Percentiles rank a stretch among this genome's conserved stretches.
Conservation (phyloP, 768 basidiomycete genomes). For the Leccinum aurantiacum region DNA sequence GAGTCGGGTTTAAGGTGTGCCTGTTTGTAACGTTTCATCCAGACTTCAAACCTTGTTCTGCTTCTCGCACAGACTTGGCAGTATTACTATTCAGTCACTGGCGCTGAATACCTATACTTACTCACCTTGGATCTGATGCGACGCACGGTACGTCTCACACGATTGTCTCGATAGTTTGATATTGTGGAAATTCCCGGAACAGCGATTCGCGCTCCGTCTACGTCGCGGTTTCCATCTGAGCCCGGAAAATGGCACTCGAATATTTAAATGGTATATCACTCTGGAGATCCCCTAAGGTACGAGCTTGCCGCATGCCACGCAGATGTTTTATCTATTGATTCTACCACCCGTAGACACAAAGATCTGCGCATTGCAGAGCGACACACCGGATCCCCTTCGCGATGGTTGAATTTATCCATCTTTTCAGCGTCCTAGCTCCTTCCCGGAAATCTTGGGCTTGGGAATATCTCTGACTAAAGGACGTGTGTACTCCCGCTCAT, state of each 20-base stretch:
- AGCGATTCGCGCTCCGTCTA: conserved; percentile 1
- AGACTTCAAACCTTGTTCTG: conserved; percentile 24
- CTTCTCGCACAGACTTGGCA: background rate
- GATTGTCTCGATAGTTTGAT: conserved; percentile 1
- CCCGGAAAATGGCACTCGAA: conserved; percentile 9
- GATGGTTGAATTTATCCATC: background rate
- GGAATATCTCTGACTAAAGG: background rate
- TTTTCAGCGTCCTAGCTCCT: conserved; percentile 1
- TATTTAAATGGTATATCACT: background rate
- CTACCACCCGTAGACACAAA: conserved; percentile 12
- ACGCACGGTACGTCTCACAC: conserved; percentile 15
- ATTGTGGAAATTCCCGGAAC: conserved; percentile 2
- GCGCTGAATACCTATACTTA: conserved; percentile 1
- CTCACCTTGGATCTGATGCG: background rate
- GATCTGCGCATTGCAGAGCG: background rate
- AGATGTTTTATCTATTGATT: conserved; percentile 12
- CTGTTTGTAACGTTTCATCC: conserved; percentile 5
- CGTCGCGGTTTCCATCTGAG: conserved; percentile 17
- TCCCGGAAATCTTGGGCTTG: background rate
- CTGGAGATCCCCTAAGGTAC: background rate
- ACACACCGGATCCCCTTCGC: background rate
- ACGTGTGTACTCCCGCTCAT: too few species aligned
- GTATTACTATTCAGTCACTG: background rate
- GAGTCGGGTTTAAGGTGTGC: conserved; percentile 30
- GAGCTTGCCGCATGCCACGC: conserved; percentile 2